phyloP scores from a whole-genome alignment of 78 protist genomes.

The Salpingoeca rosetta region DNA sequence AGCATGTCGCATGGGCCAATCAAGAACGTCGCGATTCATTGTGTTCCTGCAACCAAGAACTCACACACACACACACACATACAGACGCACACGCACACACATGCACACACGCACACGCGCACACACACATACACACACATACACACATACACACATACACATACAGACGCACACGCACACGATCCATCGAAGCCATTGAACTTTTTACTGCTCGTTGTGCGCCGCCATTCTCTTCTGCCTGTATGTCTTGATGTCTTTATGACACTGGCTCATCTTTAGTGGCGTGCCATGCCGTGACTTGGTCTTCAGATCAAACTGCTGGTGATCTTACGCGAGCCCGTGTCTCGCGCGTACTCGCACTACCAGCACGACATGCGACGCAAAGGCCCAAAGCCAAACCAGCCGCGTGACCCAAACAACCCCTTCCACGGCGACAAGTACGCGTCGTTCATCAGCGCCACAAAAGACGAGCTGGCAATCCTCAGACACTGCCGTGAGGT shows the following conservation, averaged over 20 bases:
- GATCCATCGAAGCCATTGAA: background rate
- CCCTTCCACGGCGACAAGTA: too few species aligned
- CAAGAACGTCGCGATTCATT: slow-evolving; percentile 32
- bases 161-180: background rate
- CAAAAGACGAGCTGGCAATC: too few species aligned
- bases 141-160: background rate
- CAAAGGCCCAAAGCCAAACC: background rate
- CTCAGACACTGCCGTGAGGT: too few species aligned
- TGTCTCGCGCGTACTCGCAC: too few species aligned
- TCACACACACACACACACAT: background rate
- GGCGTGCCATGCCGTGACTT: background rate
- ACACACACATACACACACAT: background rate
- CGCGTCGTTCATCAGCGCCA: too few species aligned
- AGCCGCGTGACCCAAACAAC: too few species aligned
- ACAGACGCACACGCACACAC: background rate
- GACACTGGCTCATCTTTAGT: background rate
- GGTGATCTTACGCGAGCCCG: too few species aligned
- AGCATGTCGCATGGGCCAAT: background rate
- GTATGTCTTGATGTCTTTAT: background rate
- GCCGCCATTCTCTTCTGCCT: background rate
- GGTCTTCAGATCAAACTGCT: background rate
- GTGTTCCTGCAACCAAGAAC: slow-evolving; percentile 29
- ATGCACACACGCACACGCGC: too few species aligned
- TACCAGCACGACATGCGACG: background rate
- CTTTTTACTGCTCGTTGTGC: background rate